A percentile compares a stretch with the other conserved stretches of the same genome.
phyloP scores from a whole-genome alignment of 202 grass and related monocot genomes.

The Eragrostis tef region DNA sequence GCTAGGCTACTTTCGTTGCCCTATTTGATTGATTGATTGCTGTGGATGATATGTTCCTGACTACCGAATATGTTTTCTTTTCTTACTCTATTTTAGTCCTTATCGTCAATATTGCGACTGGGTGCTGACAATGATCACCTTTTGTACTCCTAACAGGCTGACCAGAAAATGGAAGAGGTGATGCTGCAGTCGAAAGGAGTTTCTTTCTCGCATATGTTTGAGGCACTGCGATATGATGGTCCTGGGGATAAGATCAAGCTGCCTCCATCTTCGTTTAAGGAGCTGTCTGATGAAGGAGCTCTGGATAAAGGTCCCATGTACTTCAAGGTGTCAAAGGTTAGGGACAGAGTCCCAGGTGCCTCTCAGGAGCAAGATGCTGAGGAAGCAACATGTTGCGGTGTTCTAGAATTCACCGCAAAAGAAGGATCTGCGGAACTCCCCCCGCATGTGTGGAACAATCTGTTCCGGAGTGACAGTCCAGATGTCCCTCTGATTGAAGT shows the following conservation, averaged over 20 bases:
- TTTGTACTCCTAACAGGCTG: slow-evolving; percentile 57
- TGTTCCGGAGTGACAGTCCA: slow-evolving; percentile 54
- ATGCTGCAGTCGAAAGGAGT: slow-evolving; percentile 69
- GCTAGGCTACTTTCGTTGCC: no score
- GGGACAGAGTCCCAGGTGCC: slow-evolving; percentile 33
- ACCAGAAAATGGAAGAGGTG: slow-evolving; percentile 73
- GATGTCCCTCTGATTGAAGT: slow-evolving; percentile 79
- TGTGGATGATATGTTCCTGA: neutral
- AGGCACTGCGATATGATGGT: slow-evolving; percentile 71
- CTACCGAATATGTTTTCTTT: slow-evolving; percentile 5
- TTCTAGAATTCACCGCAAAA: slow-evolving; percentile 88
- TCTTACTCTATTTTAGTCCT: neutral
- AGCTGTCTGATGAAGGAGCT: slow-evolving; percentile 81
- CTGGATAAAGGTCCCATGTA: slow-evolving; percentile 98
- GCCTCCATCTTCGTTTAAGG: slow-evolving; percentile 74
- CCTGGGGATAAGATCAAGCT: slow-evolving; percentile 95
- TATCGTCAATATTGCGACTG: neutral
- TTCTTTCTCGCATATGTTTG: slow-evolving; percentile 65
- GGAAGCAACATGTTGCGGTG: slow-evolving; percentile 64
- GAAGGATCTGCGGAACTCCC: slow-evolving; percentile 82
- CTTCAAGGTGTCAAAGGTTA: slow-evolving; percentile 78
- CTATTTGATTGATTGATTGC: neutral
- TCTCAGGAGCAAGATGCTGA: neutral
- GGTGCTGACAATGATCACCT: slow-evolving; percentile 24
- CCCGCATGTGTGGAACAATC: slow-evolving; percentile 77